Evolutionary conservation across 2,329 filamentous ascomycete species (phyloP), one percentile per base, ranked within the genome.

Genomic region (Diplocarpon rosae): DNA sequence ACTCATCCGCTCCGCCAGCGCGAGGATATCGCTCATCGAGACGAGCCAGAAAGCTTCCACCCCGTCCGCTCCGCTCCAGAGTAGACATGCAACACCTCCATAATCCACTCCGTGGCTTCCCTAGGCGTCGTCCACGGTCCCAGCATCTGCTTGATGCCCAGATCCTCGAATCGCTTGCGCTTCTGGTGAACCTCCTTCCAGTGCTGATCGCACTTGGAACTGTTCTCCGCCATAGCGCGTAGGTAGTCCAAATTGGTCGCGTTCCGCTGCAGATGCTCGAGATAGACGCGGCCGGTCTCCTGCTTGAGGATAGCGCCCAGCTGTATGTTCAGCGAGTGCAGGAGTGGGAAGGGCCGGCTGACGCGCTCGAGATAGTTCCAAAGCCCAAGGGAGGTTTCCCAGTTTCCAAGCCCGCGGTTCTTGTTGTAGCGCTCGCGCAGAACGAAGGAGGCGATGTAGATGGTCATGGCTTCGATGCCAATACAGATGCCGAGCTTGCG

Each of bases 301-400:
- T 54, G 49, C 17, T 46, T 42, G 28, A 44, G 42, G 5, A 55
- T 38, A 1, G 50, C 53, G 13, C 51, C 53, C 4, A 55, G 37
- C 14, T 48, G 43, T 13, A 37, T 31, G 31, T 37, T 39, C 14
- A 54, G 33, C 5, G 48, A 40, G 24, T 49, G 33, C 5, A 54
- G 47, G 1, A 46, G 27, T 2, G 43, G 31, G 38, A 33, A 43
- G n/a, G 61, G 54, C 12, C 65, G 62, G n/a, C 69, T 60, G 14
- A 66, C 62, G 47, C 42, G 12, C 5, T 48, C 46, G 32, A 31
- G 27, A 16, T 45, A 68, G 24, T 63, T 60, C 64, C 69, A 69
- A 43, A 71, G 70, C 15, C 64, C 60, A 13, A 71, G 56, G 17
- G 70, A 68, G 16, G 65, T 66, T 20, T 65, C 59, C 71, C 71